Evolutionary conservation across 164 flowering plant genomes (phyloP).

Genomic region (Euptelea pleiosperma): DNA sequence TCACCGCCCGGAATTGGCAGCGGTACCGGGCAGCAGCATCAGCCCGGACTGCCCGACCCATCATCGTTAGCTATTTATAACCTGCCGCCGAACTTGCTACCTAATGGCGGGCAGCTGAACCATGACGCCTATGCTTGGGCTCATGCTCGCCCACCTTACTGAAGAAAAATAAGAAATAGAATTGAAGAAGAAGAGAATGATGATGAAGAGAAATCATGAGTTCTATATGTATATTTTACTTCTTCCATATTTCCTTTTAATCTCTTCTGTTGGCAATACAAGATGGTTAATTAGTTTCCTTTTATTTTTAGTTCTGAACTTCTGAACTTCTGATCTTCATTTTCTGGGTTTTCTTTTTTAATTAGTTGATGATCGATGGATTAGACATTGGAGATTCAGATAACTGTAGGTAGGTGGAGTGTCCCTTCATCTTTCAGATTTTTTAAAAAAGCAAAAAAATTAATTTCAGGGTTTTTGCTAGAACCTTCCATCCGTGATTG

Average conservation of each 20-base stretch:
- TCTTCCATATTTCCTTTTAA: background rate
- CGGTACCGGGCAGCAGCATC: constrained; percentile 9
- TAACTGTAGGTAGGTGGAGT: too few relatives aligned
- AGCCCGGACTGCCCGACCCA: constrained; percentile 20
- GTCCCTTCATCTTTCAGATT: too few relatives aligned
- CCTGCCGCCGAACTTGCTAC: constrained; percentile 49
- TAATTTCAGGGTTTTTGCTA: too few relatives aligned
- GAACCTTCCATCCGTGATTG: too few relatives aligned
- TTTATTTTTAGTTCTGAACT: too few relatives aligned
- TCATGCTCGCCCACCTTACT: constrained; percentile 41
- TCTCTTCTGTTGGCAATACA: background rate
- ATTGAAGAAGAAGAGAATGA: background rate
- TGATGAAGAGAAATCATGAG: background rate
- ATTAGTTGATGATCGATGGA: too few relatives aligned
- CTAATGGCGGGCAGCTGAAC: constrained; percentile 47
- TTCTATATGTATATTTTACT: constrained; percentile 13
- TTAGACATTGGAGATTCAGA: too few relatives aligned
- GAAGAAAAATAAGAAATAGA: background rate
- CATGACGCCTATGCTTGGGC: constrained; percentile 59
- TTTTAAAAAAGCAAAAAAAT: too few relatives aligned
- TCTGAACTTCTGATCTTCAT: too few relatives aligned
- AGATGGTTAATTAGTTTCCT: too few relatives aligned
- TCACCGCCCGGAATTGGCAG: constrained; percentile 17
- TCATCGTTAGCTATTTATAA: constrained; percentile 27
- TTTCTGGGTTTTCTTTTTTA: too few relatives aligned